Evolutionary conservation across 306 rosid species (phyloP), one percentile per base, ranked within the genome.

Genomic region (Inga leiocalycina): DNA sequence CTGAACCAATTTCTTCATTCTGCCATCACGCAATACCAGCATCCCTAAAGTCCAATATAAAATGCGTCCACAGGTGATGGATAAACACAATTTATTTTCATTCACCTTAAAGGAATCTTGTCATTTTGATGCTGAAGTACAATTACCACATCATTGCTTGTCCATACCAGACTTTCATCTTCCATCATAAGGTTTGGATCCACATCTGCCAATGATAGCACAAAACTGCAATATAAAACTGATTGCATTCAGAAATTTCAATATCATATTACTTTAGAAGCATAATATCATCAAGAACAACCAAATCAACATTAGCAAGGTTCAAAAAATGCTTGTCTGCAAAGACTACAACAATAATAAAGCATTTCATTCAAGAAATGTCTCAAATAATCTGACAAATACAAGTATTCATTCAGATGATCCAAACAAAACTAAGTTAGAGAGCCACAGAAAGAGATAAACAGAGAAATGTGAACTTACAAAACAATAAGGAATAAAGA

Each of bases 91-190:
- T n/a, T 45, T 71, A 80, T 76, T 80, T 87, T 78, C 74, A 84
- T 89, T 88, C 83, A 95, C 98, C 98, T 95, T 41, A 95, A 86
- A 88, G 98, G 93, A 79, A 96, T 94, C 81, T 91, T 89, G 57
- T 88, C 91, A 87, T 87, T 92, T 85, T 90, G 97, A 92, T 96
- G 99, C 91, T 96, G 98, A 61, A 96, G 95, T 75, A 96, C 98
- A 86, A 96, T 91, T 52, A 96, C 94, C 37, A 91, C 99, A 86
- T 91, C 97, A 74, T 92, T 96, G 88, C 93, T 91, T 64, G 98
- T 93, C 97, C 98, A 96, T 71, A 94, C 97, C 84, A 96, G 89
- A 87, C 97, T 94, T 81, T 91, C 98, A 59, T 92, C 97, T 85
- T 96, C 99, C 99, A 96, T 94, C 94, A 89, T 89, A 84, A 96